phyloP scores from a whole-genome alignment of 208 protist genomes.

The Leishmania arabica region DNA sequence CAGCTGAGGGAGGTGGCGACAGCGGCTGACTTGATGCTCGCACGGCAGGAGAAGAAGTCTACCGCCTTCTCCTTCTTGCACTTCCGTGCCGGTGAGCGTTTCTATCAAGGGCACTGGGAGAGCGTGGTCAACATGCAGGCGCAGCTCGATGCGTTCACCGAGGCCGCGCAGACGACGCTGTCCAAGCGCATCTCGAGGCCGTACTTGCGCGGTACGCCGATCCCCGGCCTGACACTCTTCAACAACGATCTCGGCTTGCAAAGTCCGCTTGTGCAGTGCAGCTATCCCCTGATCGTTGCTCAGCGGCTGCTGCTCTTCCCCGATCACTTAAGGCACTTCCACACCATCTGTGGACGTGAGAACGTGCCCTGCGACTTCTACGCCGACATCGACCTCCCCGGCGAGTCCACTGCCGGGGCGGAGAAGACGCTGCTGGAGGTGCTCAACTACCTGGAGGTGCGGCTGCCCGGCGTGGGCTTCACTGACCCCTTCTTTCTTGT shows the following conservation, averaged over 20 bases:
- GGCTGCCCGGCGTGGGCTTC: constrained; percentile 75
- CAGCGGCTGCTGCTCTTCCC: constrained; percentile 78
- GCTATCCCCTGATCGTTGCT: constrained; percentile 65
- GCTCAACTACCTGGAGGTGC: constrained; percentile 80
- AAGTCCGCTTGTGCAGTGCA: constrained; percentile 34
- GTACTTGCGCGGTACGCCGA: constrained; percentile 23
- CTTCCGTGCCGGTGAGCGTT: constrained; percentile 33
- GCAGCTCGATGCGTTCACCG: constrained; percentile 22
- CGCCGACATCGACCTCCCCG: constrained; percentile 74
- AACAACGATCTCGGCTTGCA: constrained; percentile 55
- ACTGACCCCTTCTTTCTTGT: constrained; percentile 76
- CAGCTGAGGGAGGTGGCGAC: constrained; percentile 46
- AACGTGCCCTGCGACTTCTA: constrained; percentile 87
- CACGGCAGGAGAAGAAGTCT: constrained; percentile 60
- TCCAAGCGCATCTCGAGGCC: not conserved
- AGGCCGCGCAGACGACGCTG: not conserved
- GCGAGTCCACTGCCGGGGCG: constrained; percentile 30
- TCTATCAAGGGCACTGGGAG: constrained; percentile 47
- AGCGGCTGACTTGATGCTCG: constrained; percentile 49
- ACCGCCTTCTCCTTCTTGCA: constrained; percentile 72
- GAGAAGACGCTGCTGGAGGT: constrained; percentile 72
- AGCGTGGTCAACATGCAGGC: constrained; percentile 24
- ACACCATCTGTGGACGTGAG: constrained; percentile 72
- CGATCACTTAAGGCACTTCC: constrained; percentile 62
- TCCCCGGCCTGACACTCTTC: constrained; percentile 39